Percentiles rank a stretch among this genome's conserved stretches.
phyloP scores from a whole-genome alignment of 2,329 filamentous ascomycete species.

The Arthrobotrys conoides region DNA sequence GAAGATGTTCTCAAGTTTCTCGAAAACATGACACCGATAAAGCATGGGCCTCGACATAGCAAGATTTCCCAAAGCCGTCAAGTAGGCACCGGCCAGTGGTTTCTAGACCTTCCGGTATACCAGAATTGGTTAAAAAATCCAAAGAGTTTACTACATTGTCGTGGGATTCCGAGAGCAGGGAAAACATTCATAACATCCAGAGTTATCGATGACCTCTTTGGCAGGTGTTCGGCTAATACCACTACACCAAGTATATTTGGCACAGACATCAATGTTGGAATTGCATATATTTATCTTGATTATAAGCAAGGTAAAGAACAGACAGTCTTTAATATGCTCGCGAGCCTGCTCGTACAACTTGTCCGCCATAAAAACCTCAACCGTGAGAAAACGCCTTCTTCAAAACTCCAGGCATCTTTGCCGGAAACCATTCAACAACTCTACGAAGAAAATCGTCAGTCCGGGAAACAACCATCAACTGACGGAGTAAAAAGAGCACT shows the following conservation, averaged over 20 bases:
- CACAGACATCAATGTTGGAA: slow-evolving; percentile 35
- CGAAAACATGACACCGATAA: slow-evolving; percentile 67
- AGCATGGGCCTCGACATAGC: slow-evolving; percentile 67
- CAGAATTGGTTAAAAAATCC: slow-evolving; percentile 1
- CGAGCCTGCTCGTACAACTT: slow-evolving; percentile 67
- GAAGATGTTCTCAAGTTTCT: slow-evolving; percentile 65
- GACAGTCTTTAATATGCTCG: slow-evolving; percentile 64
- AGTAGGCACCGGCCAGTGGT: slow-evolving; percentile 27
- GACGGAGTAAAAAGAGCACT: no score
- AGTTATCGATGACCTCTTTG: slow-evolving; percentile 24
- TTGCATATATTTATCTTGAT: slow-evolving; percentile 61
- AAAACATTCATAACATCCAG: slow-evolving; percentile 26
- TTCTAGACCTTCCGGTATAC: slow-evolving; percentile 2
- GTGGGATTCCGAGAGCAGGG: slow-evolving; percentile 12
- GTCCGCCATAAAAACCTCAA: slow-evolving; percentile 31
- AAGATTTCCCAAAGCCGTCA: slow-evolving; percentile 67
- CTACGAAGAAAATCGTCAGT: no score
- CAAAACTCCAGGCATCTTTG: background rate
- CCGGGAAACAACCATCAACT: no score
- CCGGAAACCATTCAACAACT: no score
- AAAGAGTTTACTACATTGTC: slow-evolving; percentile 20
- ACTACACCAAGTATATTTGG: background rate
- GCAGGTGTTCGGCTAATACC: slow-evolving; percentile 1
- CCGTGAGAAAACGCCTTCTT: no score
- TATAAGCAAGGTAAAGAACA: slow-evolving; percentile 67